A percentile compares a stretch with the other conserved stretches of the same genome.
These are phyloP conservation scores for Naganishia sp. DNA, from an alignment of 1,284 basidiomycete genomes.

Conservation along the genomic window DNA sequence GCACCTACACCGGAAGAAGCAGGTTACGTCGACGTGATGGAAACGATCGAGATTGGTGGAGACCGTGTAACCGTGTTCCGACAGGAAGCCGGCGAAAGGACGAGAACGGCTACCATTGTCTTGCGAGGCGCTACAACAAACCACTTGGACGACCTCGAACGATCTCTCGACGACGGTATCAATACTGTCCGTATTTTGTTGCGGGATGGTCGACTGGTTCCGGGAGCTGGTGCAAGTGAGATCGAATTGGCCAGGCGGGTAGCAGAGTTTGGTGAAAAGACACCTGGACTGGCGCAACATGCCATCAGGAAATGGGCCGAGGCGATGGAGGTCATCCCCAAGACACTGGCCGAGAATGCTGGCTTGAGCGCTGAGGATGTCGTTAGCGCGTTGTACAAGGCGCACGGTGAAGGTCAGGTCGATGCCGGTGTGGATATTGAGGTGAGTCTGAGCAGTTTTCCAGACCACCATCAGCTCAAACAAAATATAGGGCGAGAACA, in stretches of 20 bases:
- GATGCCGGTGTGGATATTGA: constrained; percentile 86
- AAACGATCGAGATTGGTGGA: constrained; percentile 94
- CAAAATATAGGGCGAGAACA: not conserved
- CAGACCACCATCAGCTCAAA: not conserved
- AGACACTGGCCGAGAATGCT: constrained; percentile 94
- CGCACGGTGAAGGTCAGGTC: constrained; percentile 66
- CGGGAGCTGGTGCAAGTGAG: constrained; percentile 93
- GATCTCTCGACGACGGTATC: constrained; percentile 95
- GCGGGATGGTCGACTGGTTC: constrained; percentile 85
- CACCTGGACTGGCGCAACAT: constrained; percentile 91
- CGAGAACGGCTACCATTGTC: constrained; percentile 88
- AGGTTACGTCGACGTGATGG: constrained; percentile 88
- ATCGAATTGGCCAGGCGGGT: constrained; percentile 84
- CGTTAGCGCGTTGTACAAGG: constrained; percentile 81
- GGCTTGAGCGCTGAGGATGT: constrained; percentile 93
- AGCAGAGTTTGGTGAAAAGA: constrained; percentile 80
- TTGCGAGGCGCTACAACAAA: constrained; percentile 95
- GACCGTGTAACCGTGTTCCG: constrained; percentile 96
- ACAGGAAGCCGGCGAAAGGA: constrained; percentile 75
- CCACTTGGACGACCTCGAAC: constrained; percentile 90
- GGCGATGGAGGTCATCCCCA: constrained; percentile 88
- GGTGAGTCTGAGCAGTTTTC: constrained; percentile 55
- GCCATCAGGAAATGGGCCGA: constrained; percentile 87
- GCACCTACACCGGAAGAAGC: constrained; percentile 96
- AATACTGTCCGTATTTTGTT: constrained; percentile 93